Percentiles rank a stretch among this genome's conserved stretches.
Conservation (phyloP, 2,329 filamentous ascomycete genomes). For the Colletotrichum trifolii region DNA sequence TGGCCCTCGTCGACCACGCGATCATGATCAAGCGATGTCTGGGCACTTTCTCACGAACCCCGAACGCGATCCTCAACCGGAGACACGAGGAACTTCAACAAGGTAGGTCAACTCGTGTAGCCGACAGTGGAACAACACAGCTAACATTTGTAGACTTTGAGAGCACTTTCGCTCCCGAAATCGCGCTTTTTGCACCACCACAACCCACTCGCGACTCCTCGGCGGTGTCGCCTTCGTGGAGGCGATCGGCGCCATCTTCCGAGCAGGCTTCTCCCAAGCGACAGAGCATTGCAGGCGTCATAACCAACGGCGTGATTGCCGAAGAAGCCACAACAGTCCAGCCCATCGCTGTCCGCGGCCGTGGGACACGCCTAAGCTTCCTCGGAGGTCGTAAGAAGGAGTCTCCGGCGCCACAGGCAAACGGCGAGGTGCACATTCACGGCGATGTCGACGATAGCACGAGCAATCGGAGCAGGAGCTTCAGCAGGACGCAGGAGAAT, state of each 20-base stretch:
- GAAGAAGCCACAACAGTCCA: constrained; percentile 64
- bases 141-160: constrained; percentile 64
- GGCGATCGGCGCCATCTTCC: constrained; percentile 60
- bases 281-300: constrained; percentile 47
- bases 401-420: constrained; percentile 40
- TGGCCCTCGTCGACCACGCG: constrained; percentile 89
- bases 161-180: constrained; percentile 72
- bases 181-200: constrained; percentile 69
- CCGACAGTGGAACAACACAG: not conserved
- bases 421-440: constrained; percentile 38
- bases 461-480: constrained; percentile 40
- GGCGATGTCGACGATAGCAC: constrained; percentile 40
- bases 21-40: constrained; percentile 88
- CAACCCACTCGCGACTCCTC: constrained; percentile 55
- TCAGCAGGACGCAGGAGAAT: constrained; percentile 47
- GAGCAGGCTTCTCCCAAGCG: constrained; percentile 46
- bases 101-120: constrained; percentile 61
- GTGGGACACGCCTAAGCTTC: constrained; percentile 67
- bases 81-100: constrained; percentile 70
- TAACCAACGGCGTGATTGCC: constrained; percentile 49
- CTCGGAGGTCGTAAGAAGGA: constrained; percentile 65
- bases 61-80: constrained; percentile 66
- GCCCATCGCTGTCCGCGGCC: constrained; percentile 62
- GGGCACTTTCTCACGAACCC: constrained; percentile 73
- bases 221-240: constrained; percentile 57